These are phyloP conservation scores for Wickerhamiella nectarea DNA, from an alignment of 805 yeast species.

Conservation along the genomic window DNA sequence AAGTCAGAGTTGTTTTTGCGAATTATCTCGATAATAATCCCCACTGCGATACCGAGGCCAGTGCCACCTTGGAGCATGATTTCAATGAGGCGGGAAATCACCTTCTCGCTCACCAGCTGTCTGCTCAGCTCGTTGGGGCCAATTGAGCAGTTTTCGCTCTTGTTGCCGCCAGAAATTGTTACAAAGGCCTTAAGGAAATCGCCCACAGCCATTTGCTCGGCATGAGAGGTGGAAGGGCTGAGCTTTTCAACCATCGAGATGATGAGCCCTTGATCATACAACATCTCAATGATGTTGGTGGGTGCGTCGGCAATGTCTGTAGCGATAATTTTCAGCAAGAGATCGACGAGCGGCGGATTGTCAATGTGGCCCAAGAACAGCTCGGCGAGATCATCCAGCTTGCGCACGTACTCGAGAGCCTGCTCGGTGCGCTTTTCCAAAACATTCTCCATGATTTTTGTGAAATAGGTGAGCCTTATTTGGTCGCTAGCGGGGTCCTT, in stretches of 20 bases:
- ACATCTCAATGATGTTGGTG: slow-evolving; percentile 68
- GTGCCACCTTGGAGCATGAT: slow-evolving; percentile 69
- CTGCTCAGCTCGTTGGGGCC: slow-evolving; percentile 94
- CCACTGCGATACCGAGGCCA: slow-evolving; percentile 86
- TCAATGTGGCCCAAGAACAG: slow-evolving; percentile 76
- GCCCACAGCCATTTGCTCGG: slow-evolving; percentile 84
- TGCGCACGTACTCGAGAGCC: slow-evolving; percentile 53
- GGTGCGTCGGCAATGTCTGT: slow-evolving; percentile 85
- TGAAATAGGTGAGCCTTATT: slow-evolving; percentile 64
- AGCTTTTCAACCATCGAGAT: slow-evolving; percentile 58
- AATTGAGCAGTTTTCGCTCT: slow-evolving; percentile 76
- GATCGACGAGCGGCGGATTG: slow-evolving; percentile 90
- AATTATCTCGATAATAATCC: slow-evolving; percentile 84
- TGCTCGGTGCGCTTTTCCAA: slow-evolving; percentile 80
- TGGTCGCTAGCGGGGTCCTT: slow-evolving; percentile 43
- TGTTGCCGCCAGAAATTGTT: slow-evolving; percentile 84
- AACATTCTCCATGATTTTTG: slow-evolving; percentile 81
- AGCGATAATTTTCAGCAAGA: slow-evolving; percentile 73
- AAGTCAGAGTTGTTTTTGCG: slow-evolving; percentile 94
- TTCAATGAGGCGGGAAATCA: slow-evolving; percentile 51
- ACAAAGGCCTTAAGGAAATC: slow-evolving; percentile 90
- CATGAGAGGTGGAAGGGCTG: slow-evolving; percentile 51
- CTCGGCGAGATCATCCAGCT: slow-evolving; percentile 58
- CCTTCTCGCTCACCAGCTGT: slow-evolving; percentile 66
- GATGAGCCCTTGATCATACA: slow-evolving; percentile 61